Conservation (phyloP, 2,329 filamentous ascomycete genomes). For the Calonectria pauciramosa region DNA sequence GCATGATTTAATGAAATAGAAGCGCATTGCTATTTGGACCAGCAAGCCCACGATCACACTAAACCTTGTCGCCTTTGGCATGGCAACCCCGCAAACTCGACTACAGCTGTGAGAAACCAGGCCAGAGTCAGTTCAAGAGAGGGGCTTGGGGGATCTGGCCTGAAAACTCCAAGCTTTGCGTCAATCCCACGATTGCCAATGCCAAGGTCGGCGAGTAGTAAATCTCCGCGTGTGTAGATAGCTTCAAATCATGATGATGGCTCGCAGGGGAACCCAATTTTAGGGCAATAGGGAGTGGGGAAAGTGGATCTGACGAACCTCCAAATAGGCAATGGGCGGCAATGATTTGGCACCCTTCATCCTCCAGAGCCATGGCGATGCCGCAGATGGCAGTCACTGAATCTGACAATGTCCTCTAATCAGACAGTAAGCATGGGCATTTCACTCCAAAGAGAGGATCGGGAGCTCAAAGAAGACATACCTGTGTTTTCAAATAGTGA, state of each 20-base stretch:
- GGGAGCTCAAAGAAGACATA: neutral
- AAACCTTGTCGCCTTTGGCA: neutral
- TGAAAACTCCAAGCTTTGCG: neutral
- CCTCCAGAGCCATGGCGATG: slow-evolving; percentile 59
- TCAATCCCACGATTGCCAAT: neutral
- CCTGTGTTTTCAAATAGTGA: slow-evolving; percentile 26
- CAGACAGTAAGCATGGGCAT: slow-evolving; percentile 54
- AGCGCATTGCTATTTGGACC: neutral
- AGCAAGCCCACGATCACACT: neutral
- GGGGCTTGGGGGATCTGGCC: neutral
- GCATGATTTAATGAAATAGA: slow-evolving; percentile 15
- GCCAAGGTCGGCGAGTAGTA: neutral
- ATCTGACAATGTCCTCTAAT: slow-evolving; percentile 40
- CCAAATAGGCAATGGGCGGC: slow-evolving; percentile 59
- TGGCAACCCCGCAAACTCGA: neutral
- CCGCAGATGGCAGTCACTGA: slow-evolving; percentile 57
- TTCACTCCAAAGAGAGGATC: neutral
- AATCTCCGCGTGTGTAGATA: neutral
- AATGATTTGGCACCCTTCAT: slow-evolving; percentile 56
- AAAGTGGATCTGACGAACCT: slow-evolving; percentile 9
- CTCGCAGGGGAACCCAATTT: neutral
- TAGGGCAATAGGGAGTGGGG: neutral
- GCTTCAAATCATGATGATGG: neutral
- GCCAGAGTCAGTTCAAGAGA: neutral
- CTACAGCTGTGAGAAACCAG: neutral